phyloP scores from a whole-genome alignment of 1,284 basidiomycete species.

The Ganoderma meredithae region DNA sequence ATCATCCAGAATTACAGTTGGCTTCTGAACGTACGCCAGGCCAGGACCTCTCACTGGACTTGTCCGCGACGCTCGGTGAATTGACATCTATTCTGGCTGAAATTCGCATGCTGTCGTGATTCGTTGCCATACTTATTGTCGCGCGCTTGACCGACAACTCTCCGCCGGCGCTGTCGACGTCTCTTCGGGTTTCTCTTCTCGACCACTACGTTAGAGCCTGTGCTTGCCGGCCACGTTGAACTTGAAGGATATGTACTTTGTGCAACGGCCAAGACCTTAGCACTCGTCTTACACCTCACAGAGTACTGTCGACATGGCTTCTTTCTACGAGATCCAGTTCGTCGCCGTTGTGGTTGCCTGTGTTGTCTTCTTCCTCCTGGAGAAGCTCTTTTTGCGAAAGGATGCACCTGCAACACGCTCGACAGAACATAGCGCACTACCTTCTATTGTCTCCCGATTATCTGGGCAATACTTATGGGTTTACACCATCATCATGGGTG shows the following conservation, averaged over 20 bases:
- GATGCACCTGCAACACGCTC: slow-evolving; percentile 21
- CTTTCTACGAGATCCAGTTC: slow-evolving; percentile 64
- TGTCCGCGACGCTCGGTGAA: not conserved
- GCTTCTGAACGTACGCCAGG: not conserved
- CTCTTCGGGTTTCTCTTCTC: not conserved
- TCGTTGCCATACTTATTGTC: not conserved
- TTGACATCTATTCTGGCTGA: not conserved
- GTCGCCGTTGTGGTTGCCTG: slow-evolving; percentile 53
- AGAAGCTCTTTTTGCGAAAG: slow-evolving; percentile 50
- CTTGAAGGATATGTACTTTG: not conserved
- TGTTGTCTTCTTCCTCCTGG: slow-evolving; percentile 52
- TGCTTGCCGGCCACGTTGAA: not conserved
- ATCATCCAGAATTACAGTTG: too few species aligned
- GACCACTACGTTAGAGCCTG: not conserved
- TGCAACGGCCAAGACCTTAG: not conserved
- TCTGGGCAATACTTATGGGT: slow-evolving; percentile 68
- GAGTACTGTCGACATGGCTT: slow-evolving; percentile 5
- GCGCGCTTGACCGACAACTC: not conserved
- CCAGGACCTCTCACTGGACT: not conserved
- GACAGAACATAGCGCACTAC: slow-evolving; percentile 34
- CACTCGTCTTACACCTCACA: not conserved
- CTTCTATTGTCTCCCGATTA: slow-evolving; percentile 47
- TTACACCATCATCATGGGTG: slow-evolving; percentile 78
- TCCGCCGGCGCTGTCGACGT: not conserved
- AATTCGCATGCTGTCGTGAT: not conserved